Conservation (phyloP, 169 alveolate species). For the Plasmodium reichenowi region DNA sequence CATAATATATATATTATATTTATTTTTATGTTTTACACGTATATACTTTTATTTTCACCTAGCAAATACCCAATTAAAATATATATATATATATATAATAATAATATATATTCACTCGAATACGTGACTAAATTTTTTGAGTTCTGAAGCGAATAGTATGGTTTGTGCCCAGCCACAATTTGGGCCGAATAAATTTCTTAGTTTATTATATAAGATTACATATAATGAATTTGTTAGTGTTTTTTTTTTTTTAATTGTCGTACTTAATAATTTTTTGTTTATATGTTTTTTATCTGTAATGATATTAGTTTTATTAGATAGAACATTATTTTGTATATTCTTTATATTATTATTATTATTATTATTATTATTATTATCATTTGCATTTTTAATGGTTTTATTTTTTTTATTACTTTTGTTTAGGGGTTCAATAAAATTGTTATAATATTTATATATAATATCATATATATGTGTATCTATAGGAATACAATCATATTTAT, state of each 20-base stretch:
- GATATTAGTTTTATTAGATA: not conserved
- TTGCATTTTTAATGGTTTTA: not conserved
- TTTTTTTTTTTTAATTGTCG: conserved; percentile 17
- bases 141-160: conserved; percentile 54
- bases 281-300: not conserved
- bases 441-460: conserved; percentile 59
- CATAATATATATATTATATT: too few species aligned
- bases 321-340: not conserved
- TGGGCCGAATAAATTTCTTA: conserved; percentile 62
- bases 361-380: not conserved
- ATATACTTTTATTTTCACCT: too few species aligned
- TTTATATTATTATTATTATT: not conserved
- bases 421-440: conserved; percentile 13
- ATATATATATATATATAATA: not conserved
- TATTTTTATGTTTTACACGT: too few species aligned
- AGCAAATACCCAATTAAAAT: too few species aligned
- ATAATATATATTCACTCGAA: conserved; percentile 20
- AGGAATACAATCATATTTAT: conserved; percentile 88
- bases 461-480: conserved; percentile 93
- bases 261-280: not conserved
- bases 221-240: conserved; percentile 50
- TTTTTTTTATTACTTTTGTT: not conserved
- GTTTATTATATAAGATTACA: conserved; percentile 27
- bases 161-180: conserved; percentile 79
- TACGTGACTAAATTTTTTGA: conserved; percentile 40